Conservation (phyloP, 2,329 filamentous ascomycete genomes). For the Claviceps quebecensis region DNA sequence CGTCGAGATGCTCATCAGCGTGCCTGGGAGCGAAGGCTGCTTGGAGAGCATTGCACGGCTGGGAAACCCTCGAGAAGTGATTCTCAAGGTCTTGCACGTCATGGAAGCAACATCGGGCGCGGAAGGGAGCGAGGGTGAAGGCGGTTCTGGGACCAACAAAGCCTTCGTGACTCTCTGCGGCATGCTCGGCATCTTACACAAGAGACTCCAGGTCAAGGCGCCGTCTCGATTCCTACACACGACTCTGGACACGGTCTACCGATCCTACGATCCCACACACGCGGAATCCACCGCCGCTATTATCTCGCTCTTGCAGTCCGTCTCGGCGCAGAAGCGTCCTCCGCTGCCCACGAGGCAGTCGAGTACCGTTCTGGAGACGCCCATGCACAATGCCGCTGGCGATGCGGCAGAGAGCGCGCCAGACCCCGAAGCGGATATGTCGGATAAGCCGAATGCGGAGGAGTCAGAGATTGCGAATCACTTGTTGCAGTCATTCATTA, state of each 20-base stretch:
- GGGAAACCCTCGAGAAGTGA: conserved; percentile 69
- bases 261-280: conserved; percentile 47
- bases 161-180: conserved; percentile 58
- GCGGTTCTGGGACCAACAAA: conserved; percentile 22
- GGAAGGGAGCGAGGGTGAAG: conserved; percentile 19
- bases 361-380: conserved; percentile 40
- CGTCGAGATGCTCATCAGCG: conserved; percentile 56
- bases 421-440: conserved; percentile 41
- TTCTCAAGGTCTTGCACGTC: conserved; percentile 65
- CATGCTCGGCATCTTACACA: conserved; percentile 60
- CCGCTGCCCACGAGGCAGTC: conserved; percentile 44
- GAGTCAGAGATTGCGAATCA: conserved; percentile 49
- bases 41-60: conserved; percentile 61
- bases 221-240: conserved; percentile 68
- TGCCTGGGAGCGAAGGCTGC: conserved; percentile 55
- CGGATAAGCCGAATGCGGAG: conserved; percentile 26
- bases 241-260: conserved; percentile 58
- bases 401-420: conserved; percentile 42
- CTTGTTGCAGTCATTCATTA: conserved; percentile 64
- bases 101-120: conserved; percentile 38
- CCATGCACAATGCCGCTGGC: conserved; percentile 40
- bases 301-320: conserved; percentile 54
- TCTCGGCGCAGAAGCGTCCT: conserved; percentile 54
- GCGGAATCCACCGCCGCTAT: conserved; percentile 57
- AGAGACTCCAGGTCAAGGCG: conserved; percentile 60